phyloP scores from a whole-genome alignment of 208 protist genomes.

The Porcisia deanei region DNA sequence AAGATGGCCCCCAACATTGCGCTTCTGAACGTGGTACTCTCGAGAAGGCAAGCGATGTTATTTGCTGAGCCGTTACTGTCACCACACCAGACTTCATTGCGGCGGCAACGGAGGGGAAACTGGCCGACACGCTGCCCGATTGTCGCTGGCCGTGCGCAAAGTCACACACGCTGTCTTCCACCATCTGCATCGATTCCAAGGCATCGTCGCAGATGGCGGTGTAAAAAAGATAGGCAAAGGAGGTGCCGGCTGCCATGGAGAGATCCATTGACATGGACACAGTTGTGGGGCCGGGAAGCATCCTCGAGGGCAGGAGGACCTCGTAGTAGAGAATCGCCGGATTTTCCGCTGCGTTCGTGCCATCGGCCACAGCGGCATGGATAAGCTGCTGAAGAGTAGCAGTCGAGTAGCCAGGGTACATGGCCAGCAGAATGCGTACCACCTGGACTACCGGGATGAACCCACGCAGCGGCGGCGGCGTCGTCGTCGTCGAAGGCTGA shows the following conservation, averaged over 20 bases:
- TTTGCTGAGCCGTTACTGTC: constrained; percentile 30
- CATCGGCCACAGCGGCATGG: constrained; percentile 45
- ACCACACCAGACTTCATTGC: constrained; percentile 15
- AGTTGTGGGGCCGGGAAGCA: constrained; percentile 35
- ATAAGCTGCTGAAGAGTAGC: constrained; percentile 52
- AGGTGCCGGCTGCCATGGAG: constrained; percentile 13
- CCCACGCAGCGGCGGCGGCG: constrained; percentile 21
- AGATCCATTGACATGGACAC: constrained; percentile 34
- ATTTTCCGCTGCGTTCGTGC: constrained; percentile 35
- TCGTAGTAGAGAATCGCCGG: constrained; percentile 58
- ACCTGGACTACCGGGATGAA: constrained; percentile 64
- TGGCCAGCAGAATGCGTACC: constrained; percentile 50
- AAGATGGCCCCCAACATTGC: constrained; percentile 34
- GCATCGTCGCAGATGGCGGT: constrained; percentile 67
- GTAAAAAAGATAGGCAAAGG: constrained; percentile 55
- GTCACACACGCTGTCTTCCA: constrained; percentile 57
- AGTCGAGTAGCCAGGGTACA: constrained; percentile 72
- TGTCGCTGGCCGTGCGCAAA: constrained; percentile 20
- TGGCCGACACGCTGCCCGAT: constrained; percentile 1
- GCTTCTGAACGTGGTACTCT: constrained; percentile 30
- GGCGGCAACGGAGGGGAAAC: neutral
- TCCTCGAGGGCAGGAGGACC: constrained; percentile 60
- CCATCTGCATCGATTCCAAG: constrained; percentile 54
- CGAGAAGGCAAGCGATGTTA: constrained; percentile 34
- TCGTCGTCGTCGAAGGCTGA: too few species aligned